Base-by-base conservation (phyloP, 352 stramenopile genomes). In the Nothophytophthora sp. region DNA sequence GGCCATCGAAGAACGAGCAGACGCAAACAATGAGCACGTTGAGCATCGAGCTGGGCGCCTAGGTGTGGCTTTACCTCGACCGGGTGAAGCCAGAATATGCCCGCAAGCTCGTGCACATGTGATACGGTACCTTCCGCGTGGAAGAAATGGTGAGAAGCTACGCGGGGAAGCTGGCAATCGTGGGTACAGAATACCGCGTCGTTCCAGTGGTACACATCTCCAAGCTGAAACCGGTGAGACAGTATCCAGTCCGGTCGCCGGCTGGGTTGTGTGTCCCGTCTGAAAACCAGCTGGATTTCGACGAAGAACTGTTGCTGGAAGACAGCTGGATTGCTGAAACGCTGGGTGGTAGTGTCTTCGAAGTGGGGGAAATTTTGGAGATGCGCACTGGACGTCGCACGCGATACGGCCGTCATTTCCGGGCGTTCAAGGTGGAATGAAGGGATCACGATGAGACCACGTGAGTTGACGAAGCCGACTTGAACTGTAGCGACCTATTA, bases 61-160 rank as follows among this genome's bases (percentile, higher is more conserved):
- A 39, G 0, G 64, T 74, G 1, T 70, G 64, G 59, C 5, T 67
- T 2, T 70, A 50, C 25, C 20, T 70, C 4, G 56, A 63, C 18
- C 41, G 58, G 19, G 64, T 61, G 1, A 43, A 46, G 23, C 12
- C 13, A 15, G 54, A 45, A 1, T 42, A 32, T 12, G 25, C 37
- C 0, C 10, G 30, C 11, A 72, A 72, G 30, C 40, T 72, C 0
- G 63, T 48, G 0, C 58, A 73, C 33, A 13, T 50, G 33, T 71
- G 62, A 43, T 56, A 71, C 13, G 51, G 62, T 0, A 51, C 55
- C 0, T 72, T 67, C 19, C 16, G 47, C 0, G 46, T 67, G 16
- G 32, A 42, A 0, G 55, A 64, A 27, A 64, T 43, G 13, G 9
- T 41, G 2, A 27, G 30, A 1, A 16, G 58, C 5, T 40, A 51